These are phyloP conservation scores for Dactylonectria estremocensis DNA, from an alignment of 2,329 filamentous ascomycete species.

Conservation along the genomic window DNA sequence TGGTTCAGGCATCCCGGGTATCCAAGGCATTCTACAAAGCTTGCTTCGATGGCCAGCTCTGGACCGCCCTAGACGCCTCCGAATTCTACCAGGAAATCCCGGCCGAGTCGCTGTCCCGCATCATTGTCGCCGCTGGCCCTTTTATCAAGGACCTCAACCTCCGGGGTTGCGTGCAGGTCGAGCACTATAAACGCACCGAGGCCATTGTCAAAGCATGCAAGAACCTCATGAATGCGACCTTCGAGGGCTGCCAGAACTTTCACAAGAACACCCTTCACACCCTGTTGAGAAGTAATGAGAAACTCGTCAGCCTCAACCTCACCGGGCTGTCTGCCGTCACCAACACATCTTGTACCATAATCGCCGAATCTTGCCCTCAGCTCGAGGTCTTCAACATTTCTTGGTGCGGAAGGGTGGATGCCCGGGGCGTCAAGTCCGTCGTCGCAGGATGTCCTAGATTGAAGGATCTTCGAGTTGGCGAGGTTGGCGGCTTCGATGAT, in stretches of 20 bases:
- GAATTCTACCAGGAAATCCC: slow-evolving; percentile 92
- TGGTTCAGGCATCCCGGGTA: slow-evolving; percentile 83
- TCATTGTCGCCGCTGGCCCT: slow-evolving; percentile 87
- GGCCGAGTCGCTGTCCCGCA: slow-evolving; percentile 84
- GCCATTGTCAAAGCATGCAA: slow-evolving; percentile 86
- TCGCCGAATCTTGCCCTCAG: slow-evolving; percentile 84
- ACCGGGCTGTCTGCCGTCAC: slow-evolving; percentile 85
- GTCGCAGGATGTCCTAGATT: slow-evolving; percentile 81
- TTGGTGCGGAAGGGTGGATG: slow-evolving; percentile 91
- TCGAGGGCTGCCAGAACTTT: slow-evolving; percentile 92
- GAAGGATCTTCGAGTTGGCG: slow-evolving; percentile 85
- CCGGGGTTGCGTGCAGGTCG: slow-evolving; percentile 89
- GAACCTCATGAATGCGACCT: slow-evolving; percentile 88
- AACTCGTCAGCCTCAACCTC: slow-evolving; percentile 87
- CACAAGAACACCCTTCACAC: slow-evolving; percentile 83
- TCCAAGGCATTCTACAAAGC: slow-evolving; percentile 84
- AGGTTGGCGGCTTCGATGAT: slow-evolving; percentile 85
- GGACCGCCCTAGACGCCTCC: slow-evolving; percentile 87
- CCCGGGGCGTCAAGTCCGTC: slow-evolving; percentile 80
- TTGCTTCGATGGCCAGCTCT: slow-evolving; percentile 96
- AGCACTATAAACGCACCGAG: slow-evolving; percentile 83
- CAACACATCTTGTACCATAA: slow-evolving; percentile 88
- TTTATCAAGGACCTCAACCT: slow-evolving; percentile 94
- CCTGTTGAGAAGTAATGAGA: slow-evolving; percentile 80
- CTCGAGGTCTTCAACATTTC: slow-evolving; percentile 92